phyloP scores from a whole-genome alignment of 2,329 filamentous ascomycete species.

The Hortaea werneckii region DNA sequence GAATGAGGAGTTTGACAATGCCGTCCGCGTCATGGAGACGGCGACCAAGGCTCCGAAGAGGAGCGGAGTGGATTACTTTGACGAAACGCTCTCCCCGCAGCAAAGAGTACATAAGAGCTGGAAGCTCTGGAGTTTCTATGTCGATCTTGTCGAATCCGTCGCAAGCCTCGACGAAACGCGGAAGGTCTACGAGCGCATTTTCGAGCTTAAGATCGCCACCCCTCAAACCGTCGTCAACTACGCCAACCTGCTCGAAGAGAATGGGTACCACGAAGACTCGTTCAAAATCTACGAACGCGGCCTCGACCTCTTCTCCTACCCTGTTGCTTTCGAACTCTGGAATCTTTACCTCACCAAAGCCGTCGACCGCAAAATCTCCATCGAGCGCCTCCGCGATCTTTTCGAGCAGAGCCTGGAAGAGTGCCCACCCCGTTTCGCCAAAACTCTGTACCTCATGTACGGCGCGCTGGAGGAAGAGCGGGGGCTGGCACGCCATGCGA shows the following conservation, averaged over 20 bases:
- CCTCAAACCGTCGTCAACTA: constrained; percentile 99
- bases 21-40: constrained; percentile 92
- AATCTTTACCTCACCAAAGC: constrained; percentile 97
- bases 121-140: constrained; percentile 99
- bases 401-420: constrained; percentile 96
- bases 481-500: constrained; percentile 86
- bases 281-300: constrained; percentile 97
- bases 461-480: constrained; percentile 93
- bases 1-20: constrained; percentile 90
- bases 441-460: constrained; percentile 95
- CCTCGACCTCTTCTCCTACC: constrained; percentile 95
- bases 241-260: constrained; percentile 86
- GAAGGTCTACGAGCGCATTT: constrained; percentile 93
- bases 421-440: constrained; percentile 91
- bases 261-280: constrained; percentile 91
- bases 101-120: constrained; percentile 97
- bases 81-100: constrained; percentile 85
- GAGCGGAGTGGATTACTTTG: constrained; percentile 98
- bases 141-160: constrained; percentile 93
- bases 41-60: constrained; percentile 93
- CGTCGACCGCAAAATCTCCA: constrained; percentile 88
- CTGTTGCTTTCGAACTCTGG: constrained; percentile 96
- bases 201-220: constrained; percentile 93
- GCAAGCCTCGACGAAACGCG: constrained; percentile 86
- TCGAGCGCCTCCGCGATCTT: constrained; percentile 84